Evolutionary conservation across 2,329 filamentous ascomycete genomes (phyloP).

Genomic region (Exserohilum rostratum): DNA sequence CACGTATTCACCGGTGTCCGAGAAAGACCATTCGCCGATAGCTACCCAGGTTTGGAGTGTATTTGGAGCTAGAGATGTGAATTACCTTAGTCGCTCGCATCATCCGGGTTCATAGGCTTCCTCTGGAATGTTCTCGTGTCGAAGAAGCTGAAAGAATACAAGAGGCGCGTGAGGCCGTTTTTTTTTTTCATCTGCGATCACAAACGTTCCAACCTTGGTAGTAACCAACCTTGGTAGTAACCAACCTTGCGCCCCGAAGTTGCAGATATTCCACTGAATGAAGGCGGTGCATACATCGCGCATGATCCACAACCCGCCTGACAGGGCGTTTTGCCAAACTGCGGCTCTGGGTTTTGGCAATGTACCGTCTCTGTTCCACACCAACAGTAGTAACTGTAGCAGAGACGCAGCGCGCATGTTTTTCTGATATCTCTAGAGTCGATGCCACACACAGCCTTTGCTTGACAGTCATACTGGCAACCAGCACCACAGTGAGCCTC

Average conservation of each 20-base stretch:
- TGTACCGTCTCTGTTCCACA: constrained; percentile 27
- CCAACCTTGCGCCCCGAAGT: constrained; percentile 42
- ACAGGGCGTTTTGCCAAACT: constrained; percentile 30
- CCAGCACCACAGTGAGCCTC: constrained; percentile 11
- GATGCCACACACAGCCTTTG: constrained; percentile 11
- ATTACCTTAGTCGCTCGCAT: neutral
- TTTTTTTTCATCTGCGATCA: neutral
- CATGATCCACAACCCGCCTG: constrained; percentile 48
- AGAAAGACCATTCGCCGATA: too few relatives aligned
- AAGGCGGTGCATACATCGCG: constrained; percentile 23
- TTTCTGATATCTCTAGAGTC: constrained; percentile 13
- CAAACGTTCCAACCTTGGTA: constrained; percentile 28
- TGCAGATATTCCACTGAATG: constrained; percentile 30
- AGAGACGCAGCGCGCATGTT: constrained; percentile 18
- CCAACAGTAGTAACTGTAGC: constrained; percentile 23
- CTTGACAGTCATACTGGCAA: neutral
- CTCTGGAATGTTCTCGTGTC: constrained; percentile 9
- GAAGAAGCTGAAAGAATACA: constrained; percentile 34
- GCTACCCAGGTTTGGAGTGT: too few relatives aligned
- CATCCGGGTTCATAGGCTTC: neutral
- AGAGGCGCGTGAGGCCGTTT: constrained; percentile 40
- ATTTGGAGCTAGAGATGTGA: neutral
- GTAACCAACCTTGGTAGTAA: constrained; percentile 49
- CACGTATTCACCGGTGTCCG: too few relatives aligned
- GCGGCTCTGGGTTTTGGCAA: constrained; percentile 23